Evolutionary conservation across 352 stramenopile genomes (phyloP).

Genomic region (Poterioochromonas sp.): DNA sequence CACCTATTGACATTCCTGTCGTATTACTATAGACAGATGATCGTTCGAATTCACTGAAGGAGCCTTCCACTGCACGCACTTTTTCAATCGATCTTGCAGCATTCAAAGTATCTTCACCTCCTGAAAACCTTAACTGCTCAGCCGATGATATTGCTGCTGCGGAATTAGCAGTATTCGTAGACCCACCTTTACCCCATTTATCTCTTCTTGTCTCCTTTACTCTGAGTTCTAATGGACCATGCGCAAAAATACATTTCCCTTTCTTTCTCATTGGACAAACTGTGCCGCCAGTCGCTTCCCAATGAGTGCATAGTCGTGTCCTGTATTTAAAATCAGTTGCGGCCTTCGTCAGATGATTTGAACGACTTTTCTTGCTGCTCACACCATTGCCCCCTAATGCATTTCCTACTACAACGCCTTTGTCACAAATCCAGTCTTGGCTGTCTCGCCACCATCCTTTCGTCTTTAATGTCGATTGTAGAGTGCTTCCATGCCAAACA

Average conservation of each 20-base stretch:
- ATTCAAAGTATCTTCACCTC: constrained; percentile 42
- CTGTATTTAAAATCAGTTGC: constrained; percentile 62
- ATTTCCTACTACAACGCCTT: not conserved
- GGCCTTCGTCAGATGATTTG: constrained; percentile 50
- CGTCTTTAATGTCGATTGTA: not conserved
- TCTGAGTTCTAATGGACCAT: constrained; percentile 61
- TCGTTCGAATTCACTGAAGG: not conserved
- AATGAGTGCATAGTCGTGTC: constrained; percentile 65
- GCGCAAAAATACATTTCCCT: constrained; percentile 66
- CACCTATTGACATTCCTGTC: no score
- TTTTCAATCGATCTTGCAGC: constrained; percentile 35
- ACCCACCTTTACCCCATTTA: constrained; percentile 58
- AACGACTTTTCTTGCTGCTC: constrained; percentile 35
- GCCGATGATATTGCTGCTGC: not conserved
- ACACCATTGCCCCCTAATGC: not conserved
- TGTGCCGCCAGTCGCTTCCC: constrained; percentile 54
- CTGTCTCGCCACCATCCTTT: constrained; percentile 46
- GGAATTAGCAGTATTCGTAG: constrained; percentile 23
- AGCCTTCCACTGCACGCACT: not conserved
- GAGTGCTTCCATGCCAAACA: not conserved
- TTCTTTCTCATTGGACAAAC: constrained; percentile 59
- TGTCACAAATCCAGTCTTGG: constrained; percentile 36
- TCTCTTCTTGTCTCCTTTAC: constrained; percentile 62
- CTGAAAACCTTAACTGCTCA: constrained; percentile 32
- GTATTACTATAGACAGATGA: no score